These are phyloP conservation scores for carrot (Daucus carota) DNA, from an alignment of 129 eudicot genomes.

Conservation along the genomic window DH1_v3.0 NC_030387.2:13563001-13563500, in stretches of 20 bases:
- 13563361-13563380: conserved; percentile 33
- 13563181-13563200: conserved; percentile 29
- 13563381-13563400: conserved; percentile 48
- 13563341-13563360: conserved; percentile 43
- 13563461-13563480: conserved; percentile 54
- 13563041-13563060: not conserved
- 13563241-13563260: conserved; percentile 35
- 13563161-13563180: conserved; percentile 49
- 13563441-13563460: conserved; percentile 53
- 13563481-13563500: conserved; percentile 47
- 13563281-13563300: conserved; percentile 46
- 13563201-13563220: conserved; percentile 26
- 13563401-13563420: conserved; percentile 48
- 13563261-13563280: conserved; percentile 29
- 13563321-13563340: conserved; percentile 43
- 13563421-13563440: conserved; percentile 30
- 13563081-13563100: conserved; percentile 39
- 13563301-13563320: conserved; percentile 24
- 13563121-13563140: conserved; percentile 52
- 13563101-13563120: conserved; percentile 42
- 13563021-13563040: not conserved
- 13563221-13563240: conserved; percentile 48
- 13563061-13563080: too few species aligned
- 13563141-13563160: conserved; percentile 47
- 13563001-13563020: too few species aligned